A percentile compares a stretch with the other conserved stretches of the same genome.
These are phyloP conservation scores for Myrica gale DNA, from an alignment of 306 rosid genomes.

Conservation along the genomic window DNA sequence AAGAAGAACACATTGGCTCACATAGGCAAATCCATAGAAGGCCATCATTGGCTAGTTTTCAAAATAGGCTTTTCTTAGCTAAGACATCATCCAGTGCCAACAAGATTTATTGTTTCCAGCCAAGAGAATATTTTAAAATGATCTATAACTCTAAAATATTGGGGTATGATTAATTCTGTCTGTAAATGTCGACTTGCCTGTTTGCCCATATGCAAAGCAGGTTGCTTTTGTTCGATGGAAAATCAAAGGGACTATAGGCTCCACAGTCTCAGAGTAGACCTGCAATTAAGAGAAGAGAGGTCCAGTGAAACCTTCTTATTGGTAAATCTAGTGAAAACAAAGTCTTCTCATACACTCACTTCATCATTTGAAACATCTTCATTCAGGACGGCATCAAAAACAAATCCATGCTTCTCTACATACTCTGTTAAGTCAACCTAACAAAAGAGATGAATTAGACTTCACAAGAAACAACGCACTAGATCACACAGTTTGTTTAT, in stretches of 20 bases:
- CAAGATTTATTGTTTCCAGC: too few species aligned
- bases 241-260: slow-evolving; percentile 76
- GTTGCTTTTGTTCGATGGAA: slow-evolving; percentile 79
- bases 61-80: too few species aligned
- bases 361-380: slow-evolving; percentile 76
- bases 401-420: slow-evolving; percentile 69
- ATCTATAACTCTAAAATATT: neutral
- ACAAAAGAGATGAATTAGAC: slow-evolving; percentile 30
- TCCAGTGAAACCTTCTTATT: slow-evolving; percentile 21
- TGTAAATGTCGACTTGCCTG: slow-evolving; percentile 48
- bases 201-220: slow-evolving; percentile 92
- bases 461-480: neutral
- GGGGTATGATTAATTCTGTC: neutral
- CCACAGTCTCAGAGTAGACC: slow-evolving; percentile 79
- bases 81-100: too few species aligned
- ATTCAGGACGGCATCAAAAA: slow-evolving; percentile 71
- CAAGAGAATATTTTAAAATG: neutral
- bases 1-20: too few species aligned
- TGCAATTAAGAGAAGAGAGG: slow-evolving; percentile 23
- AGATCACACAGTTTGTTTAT: neutral
- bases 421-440: slow-evolving; percentile 86
- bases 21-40: too few species aligned
- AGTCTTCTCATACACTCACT: slow-evolving; percentile 42
- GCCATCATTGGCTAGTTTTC: too few species aligned
- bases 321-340: slow-evolving; percentile 19